Conservation (phyloP, 1,284 basidiomycete genomes). For the Sphagnurus paluster region DNA sequence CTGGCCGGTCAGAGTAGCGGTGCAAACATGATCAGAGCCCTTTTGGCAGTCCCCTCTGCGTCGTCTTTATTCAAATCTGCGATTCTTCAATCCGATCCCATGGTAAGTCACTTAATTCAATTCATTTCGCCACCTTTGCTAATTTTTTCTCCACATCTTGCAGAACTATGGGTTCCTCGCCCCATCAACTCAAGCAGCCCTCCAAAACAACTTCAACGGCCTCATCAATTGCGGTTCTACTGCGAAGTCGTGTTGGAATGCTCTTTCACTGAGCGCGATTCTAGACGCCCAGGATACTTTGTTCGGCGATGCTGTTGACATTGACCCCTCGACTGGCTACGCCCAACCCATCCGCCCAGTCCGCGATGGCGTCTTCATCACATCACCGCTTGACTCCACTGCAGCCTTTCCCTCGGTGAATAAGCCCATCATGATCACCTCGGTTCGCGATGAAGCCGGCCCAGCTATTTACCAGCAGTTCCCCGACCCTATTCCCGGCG, state of each 20-base stretch:
- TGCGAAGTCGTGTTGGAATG: conserved; percentile 51
- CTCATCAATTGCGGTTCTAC: conserved; percentile 47
- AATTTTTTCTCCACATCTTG: not conserved
- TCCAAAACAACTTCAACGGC: conserved; percentile 57
- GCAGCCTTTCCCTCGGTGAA: conserved; percentile 51
- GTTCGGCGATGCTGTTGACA: conserved; percentile 33
- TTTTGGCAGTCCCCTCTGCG: conserved; percentile 69
- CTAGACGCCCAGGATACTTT: conserved; percentile 48
- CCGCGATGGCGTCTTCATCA: conserved; percentile 58
- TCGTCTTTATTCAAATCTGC: conserved; percentile 68
- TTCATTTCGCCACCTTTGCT: not conserved
- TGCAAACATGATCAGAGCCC: conserved; percentile 75
- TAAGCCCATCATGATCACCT: conserved; percentile 71
- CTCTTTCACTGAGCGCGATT: conserved; percentile 51
- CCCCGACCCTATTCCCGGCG: conserved; percentile 38
- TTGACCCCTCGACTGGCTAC: conserved; percentile 54
- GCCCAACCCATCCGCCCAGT: conserved; percentile 64
- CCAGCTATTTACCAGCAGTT: conserved; percentile 52
- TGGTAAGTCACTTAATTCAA: conserved; percentile 47
- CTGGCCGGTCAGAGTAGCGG: conserved; percentile 89
- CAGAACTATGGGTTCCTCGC: conserved; percentile 77
- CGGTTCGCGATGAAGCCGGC: conserved; percentile 70
- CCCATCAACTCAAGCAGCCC: conserved; percentile 47
- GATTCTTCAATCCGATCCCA: conserved; percentile 84
- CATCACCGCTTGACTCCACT: conserved; percentile 57